Conservation (phyloP, 495 filamentous ascomycete species). For the Glarea lozoyensis region DNA sequence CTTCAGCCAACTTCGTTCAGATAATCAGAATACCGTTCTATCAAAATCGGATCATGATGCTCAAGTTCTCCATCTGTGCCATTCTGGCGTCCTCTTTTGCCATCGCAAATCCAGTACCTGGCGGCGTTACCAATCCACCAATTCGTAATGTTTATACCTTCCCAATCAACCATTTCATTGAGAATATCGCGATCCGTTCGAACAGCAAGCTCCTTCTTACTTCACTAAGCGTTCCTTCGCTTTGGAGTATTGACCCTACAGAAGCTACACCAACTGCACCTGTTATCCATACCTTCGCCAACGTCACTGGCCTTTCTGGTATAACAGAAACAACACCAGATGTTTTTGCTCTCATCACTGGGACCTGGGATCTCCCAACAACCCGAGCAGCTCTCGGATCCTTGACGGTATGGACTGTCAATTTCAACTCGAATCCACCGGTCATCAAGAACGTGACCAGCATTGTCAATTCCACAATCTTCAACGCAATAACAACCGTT, state of each 20-base stretch:
- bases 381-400: conserved; percentile 24
- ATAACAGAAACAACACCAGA: conserved; percentile 28
- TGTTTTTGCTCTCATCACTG: conserved; percentile 27
- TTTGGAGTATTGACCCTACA: conserved; percentile 24
- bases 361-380: conserved; percentile 9
- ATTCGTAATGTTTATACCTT: conserved; percentile 9
- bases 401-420: conserved; percentile 25
- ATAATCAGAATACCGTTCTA: no score
- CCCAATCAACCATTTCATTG: conserved; percentile 21
- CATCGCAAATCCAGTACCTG: no score
- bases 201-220: conserved; percentile 36
- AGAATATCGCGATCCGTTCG: conserved; percentile 34
- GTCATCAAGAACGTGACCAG: conserved; percentile 23
- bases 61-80: no score
- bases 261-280: conserved; percentile 18
- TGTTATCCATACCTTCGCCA: conserved; percentile 28
- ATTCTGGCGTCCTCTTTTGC: no score
- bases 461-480: conserved; percentile 28
- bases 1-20: no score
- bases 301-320: conserved; percentile 24
- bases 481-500: conserved; percentile 25
- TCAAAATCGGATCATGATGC: no score
- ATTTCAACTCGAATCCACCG: conserved; percentile 9
- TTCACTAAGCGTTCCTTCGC: conserved; percentile 21
- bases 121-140: no score